These are phyloP conservation scores for Ulota crispa DNA, from an alignment of 225 moss, liverwort and hornwort species.

Conservation along the genomic window DNA sequence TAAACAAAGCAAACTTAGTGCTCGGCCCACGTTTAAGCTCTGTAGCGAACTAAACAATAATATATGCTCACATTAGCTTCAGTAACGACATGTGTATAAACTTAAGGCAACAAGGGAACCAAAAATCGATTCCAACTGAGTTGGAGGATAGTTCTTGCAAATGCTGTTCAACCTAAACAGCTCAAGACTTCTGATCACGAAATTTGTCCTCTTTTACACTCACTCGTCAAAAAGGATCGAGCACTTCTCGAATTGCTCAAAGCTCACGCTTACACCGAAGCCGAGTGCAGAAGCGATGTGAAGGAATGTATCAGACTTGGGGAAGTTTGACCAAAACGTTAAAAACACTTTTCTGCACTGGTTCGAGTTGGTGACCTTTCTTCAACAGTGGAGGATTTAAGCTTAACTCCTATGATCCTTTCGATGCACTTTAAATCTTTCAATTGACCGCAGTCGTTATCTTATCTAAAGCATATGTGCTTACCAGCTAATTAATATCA, in stretches of 20 bases:
- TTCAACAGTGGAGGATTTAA: slow-evolving; percentile 42
- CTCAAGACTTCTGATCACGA: not conserved
- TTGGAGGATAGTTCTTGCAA: not conserved
- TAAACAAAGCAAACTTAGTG: not conserved
- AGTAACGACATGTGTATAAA: not conserved
- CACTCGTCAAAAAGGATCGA: slow-evolving; percentile 41
- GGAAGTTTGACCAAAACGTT: slow-evolving; percentile 28
- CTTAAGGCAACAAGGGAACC: not conserved
- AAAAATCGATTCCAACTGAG: not conserved
- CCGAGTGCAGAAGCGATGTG: slow-evolving; percentile 31
- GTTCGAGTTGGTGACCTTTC: slow-evolving; percentile 44
- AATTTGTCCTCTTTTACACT: not conserved
- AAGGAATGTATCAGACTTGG: slow-evolving; percentile 39
- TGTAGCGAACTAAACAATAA: rapidly evolving
- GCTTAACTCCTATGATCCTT: slow-evolving; percentile 35
- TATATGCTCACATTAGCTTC: not conserved
- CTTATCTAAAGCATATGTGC: slow-evolving; percentile 30
- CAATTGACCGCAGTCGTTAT: slow-evolving; percentile 26
- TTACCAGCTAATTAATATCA: slow-evolving; percentile 10
- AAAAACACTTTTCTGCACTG: slow-evolving; percentile 32
- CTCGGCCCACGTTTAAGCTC: rapidly evolving
- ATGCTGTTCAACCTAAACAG: not conserved
- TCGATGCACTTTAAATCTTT: slow-evolving; percentile 41
- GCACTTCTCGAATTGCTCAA: slow-evolving; percentile 35
- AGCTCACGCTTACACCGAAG: slow-evolving; percentile 43